Evolutionary conservation across 257 asterid genomes (phyloP), one percentile per base, ranked within the genome.

Genomic region (Petunia secreta): DNA sequence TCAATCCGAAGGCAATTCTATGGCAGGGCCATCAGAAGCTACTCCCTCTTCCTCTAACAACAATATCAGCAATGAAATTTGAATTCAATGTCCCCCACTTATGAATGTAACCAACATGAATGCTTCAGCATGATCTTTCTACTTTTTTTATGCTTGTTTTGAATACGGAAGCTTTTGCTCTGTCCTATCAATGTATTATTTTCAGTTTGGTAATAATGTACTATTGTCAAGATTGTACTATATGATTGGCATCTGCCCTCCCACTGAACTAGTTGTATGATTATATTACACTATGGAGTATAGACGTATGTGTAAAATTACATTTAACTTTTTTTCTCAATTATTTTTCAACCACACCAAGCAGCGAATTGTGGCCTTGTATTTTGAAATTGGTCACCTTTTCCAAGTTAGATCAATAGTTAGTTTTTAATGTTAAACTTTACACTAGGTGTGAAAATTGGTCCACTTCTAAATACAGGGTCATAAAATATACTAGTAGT

Each of bases 1-100:
- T 53, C 62, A 46, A 52, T 54, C 78, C 55, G 78, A 75, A 15
- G 76, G 84, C 64, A 38, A 58, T 11, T 82, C 82, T 58, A 39
- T 38, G 43, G 84, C 71, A n/a, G 71, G 64, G 54, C 52, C 78
- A 63, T 81, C 80, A 52, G 75, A 41, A 8, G 10, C 38, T 58
- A 63, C 11, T 36, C 43, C 64, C 1, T 68, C 75, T 37, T 8
- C 0, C 25, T 77, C 85, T 16, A 9, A 43, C 25, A 57, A 64
- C 85, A 66, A 77, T 66, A 15, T 66, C 43, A 66, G 37, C 7
- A 41, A 41, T 66, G 75, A 66, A 1, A 15, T 66, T 66, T 66
- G 75, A 66, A 41, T 41, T 14, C 54, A 66, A 66, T 53, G 1
- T 7, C 54, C 41, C 38, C 75, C 53, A 66, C 11, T 41, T n/a